These are phyloP conservation scores for Chloris gayana DNA, from an alignment of 176 grass and related monocot genomes.

Conservation along the genomic window DNA sequence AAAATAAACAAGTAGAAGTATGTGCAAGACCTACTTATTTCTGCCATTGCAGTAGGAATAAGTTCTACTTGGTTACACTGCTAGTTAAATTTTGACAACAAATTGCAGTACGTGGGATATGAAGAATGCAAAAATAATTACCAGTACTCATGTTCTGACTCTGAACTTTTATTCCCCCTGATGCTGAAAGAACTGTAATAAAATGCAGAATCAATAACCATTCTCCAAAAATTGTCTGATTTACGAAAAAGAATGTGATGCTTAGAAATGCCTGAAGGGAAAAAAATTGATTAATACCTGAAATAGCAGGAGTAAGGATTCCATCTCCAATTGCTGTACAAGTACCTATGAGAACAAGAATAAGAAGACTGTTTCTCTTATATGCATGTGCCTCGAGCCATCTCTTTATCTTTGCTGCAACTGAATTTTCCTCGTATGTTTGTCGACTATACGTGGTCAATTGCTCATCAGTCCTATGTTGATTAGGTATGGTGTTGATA, in stretches of 20 bases:
- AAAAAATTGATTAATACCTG: slow-evolving; percentile 53
- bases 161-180: slow-evolving; percentile 92
- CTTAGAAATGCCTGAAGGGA: background rate
- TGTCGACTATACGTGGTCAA: slow-evolving; percentile 93
- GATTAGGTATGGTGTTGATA: slow-evolving; percentile 96
- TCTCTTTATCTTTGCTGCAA: slow-evolving; percentile 81
- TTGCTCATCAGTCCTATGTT: slow-evolving; percentile 92
- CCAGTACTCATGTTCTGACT: slow-evolving; percentile 68
- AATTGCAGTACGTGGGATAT: background rate
- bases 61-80: slow-evolving; percentile 19
- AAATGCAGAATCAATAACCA: slow-evolving; percentile 28
- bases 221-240: slow-evolving; percentile 20
- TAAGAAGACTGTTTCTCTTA: slow-evolving; percentile 87
- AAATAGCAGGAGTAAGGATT: slow-evolving; percentile 98
- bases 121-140: slow-evolving; percentile 26
- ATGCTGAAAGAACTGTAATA: slow-evolving; percentile 93
- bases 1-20: background rate
- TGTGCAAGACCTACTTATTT: slow-evolving; percentile 25
- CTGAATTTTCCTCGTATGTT: slow-evolving; percentile 84
- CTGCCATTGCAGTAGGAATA: slow-evolving; percentile 9
- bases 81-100: background rate
- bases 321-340: slow-evolving; percentile 99
- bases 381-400: slow-evolving; percentile 85
- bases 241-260: slow-evolving; percentile 21
- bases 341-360: slow-evolving; percentile 94